Conservation (phyloP, 345 rosid species). For the Orychophragmus violaceus region DNA sequence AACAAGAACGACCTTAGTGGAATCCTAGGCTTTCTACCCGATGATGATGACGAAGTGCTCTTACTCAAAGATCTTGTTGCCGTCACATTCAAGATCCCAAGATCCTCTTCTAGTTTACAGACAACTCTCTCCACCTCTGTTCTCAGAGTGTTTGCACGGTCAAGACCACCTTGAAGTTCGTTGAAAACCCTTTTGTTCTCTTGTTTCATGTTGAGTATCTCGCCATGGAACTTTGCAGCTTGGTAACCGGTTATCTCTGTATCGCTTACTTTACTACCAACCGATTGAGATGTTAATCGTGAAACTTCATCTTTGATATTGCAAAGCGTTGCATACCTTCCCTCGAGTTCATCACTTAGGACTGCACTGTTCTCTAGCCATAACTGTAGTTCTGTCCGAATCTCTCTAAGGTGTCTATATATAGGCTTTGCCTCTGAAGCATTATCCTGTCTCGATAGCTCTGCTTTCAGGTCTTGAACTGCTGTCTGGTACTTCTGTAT, state of each 20-base stretch:
- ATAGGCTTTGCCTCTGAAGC: slow-evolving; percentile 52
- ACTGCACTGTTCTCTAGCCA: slow-evolving; percentile 71
- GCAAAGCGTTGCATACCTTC: slow-evolving; percentile 44
- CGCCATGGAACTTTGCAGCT: slow-evolving; percentile 76
- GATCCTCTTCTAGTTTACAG: slow-evolving; percentile 40
- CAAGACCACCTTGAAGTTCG: slow-evolving; percentile 50
- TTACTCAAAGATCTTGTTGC: slow-evolving; percentile 22
- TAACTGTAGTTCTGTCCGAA: slow-evolving; percentile 53
- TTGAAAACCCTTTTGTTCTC: slow-evolving; percentile 58
- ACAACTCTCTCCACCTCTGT: slow-evolving; percentile 48
- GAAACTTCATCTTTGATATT: slow-evolving; percentile 61
- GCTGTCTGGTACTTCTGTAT: too few relatives aligned
- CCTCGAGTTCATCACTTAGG: slow-evolving; percentile 60
- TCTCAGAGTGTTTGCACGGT: slow-evolving; percentile 36
- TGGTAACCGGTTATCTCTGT: slow-evolving; percentile 44
- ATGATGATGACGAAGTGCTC: slow-evolving; percentile 5
- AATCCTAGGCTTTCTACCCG: slow-evolving; percentile 40
- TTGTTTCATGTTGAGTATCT: slow-evolving; percentile 76
- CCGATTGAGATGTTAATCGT: slow-evolving; percentile 23
- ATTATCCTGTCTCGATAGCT: slow-evolving; percentile 37
- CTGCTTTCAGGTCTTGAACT: slow-evolving; percentile 52
- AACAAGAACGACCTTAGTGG: slow-evolving; percentile 77
- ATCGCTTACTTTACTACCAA: slow-evolving; percentile 2
- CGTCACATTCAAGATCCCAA: slow-evolving; percentile 19
- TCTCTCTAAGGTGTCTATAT: slow-evolving; percentile 61